These are phyloP conservation scores for Xylariales sp. DNA, from an alignment of 2,329 filamentous ascomycete genomes.

Conservation along the genomic window DNA sequence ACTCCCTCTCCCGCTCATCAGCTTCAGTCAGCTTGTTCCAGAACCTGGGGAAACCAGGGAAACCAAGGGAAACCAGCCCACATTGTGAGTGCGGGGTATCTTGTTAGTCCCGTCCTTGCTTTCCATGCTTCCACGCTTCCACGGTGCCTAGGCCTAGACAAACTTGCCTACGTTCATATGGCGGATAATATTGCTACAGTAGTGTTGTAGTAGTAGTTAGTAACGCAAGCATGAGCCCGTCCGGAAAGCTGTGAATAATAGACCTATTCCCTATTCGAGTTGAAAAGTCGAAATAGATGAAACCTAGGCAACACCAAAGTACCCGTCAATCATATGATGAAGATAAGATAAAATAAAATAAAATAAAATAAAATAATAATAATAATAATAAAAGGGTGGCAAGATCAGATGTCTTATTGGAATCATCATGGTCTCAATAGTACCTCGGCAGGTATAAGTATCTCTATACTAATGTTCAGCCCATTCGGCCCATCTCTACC, in stretches of 20 bases:
- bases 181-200: too few relatives aligned
- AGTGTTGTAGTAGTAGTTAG: too few relatives aligned
- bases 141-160: too few relatives aligned
- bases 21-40: constrained; percentile 38
- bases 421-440: too few relatives aligned
- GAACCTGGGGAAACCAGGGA: constrained; percentile 36
- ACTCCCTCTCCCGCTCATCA: constrained; percentile 33
- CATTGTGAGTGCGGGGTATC: constrained; percentile 36
- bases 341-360: too few relatives aligned
- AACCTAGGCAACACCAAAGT: not conserved
- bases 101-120: constrained; percentile 5
- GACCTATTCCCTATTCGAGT: not conserved
- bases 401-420: not conserved
- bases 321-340: not conserved
- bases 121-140: too few relatives aligned
- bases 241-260: not conserved
- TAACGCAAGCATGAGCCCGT: too few relatives aligned
- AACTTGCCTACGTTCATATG: too few relatives aligned
- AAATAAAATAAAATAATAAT: too few relatives aligned
- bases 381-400: not conserved
- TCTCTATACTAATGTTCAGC: too few relatives aligned
- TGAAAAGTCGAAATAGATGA: not conserved
- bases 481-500: too few relatives aligned
- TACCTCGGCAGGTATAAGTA: too few relatives aligned
- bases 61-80: constrained; percentile 37